Evolutionary conservation across 345 rosid genomes (phyloP), one percentile per base, ranked within the genome.

Genomic region (Toxicodendron radicans): DNA sequence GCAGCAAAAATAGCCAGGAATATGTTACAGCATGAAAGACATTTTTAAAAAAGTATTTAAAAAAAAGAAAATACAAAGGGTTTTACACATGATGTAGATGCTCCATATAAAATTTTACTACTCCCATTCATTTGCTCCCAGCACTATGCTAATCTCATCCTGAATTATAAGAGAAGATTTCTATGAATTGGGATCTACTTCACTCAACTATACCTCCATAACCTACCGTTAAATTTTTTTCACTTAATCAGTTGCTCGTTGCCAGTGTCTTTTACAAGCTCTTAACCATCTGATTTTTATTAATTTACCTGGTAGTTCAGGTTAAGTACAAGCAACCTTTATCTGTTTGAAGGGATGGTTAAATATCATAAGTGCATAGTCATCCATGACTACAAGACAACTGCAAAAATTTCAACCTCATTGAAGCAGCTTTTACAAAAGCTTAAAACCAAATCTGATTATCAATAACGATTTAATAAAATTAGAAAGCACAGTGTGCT

Each of bases 1-100:
- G 58, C 23, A 38, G 35, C 41, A 54, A 63, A 67, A 57, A 21
- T 10, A 62, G 23, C 23, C 35, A 73, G 23, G 17, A 57, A 38
- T 33, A 18, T 32, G 67, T 56, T 56, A 58, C 33, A 43, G 49
- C 66, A 68, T 20, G 67, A 64, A 41, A 53, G 27, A 41, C n/a
- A 18, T 57, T 33, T 46, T 21, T 53, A 0, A 10, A 46, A 12
- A 53, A 48, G 48, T 48, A 64, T 56, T 46, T 1, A 54, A 41
- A 46, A 41, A 46, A 27, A n/a, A 38, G 43, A 38, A 54, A 20
- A 6, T 68, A 27, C 56, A 51, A 51, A 51, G 21, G 9, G 18
- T 18, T 51, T 66, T 21, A 43, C 38, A 46, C 24, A 17, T 27
- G 23, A 67, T 24, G 41, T 21, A 60, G 16, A 23, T 46, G 38